These are phyloP conservation scores for Chenopodium album DNA, from an alignment of 148 eudicot genomes.

Conservation along the genomic window DNA sequence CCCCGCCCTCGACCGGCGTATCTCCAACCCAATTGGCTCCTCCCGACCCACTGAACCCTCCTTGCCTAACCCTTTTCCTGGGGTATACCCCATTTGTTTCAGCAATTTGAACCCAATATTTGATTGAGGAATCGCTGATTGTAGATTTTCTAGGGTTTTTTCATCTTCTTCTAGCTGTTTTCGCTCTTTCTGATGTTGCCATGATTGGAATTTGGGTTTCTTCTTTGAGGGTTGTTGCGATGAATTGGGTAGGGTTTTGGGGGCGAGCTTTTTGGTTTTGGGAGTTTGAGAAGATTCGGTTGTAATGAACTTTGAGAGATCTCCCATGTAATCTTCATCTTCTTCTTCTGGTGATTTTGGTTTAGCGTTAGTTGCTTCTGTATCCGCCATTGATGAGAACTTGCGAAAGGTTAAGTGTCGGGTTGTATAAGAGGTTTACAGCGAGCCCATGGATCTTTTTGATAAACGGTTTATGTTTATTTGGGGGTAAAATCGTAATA, in stretches of 20 bases:
- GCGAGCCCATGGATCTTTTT: too few species aligned
- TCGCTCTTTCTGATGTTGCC: conserved; percentile 54
- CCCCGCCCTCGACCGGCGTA: conserved; percentile 73
- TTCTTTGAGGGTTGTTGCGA: conserved; percentile 43
- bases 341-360: conserved; percentile 17
- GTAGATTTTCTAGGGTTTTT: conserved; percentile 56
- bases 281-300: conserved; percentile 38
- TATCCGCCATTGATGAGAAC: conserved; percentile 37
- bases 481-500: too few species aligned
- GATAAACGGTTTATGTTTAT: too few species aligned
- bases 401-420: not conserved
- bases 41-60: conserved; percentile 57
- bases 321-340: conserved; percentile 91
- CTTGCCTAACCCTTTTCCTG: conserved; percentile 71
- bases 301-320: conserved; percentile 76
- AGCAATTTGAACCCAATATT: conserved; percentile 81
- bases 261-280: conserved; percentile 40
- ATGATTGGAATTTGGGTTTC: conserved; percentile 40
- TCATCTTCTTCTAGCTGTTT: conserved; percentile 66
- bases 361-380: not conserved
- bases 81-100: conserved; percentile 81
- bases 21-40: conserved; percentile 72
- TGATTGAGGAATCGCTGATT: conserved; percentile 73
- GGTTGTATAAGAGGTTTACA: too few species aligned
- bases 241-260: conserved; percentile 11